These are phyloP conservation scores for Leccinum solheimii DNA, from an alignment of 1,284 basidiomycete species.

Conservation along the genomic window DNA sequence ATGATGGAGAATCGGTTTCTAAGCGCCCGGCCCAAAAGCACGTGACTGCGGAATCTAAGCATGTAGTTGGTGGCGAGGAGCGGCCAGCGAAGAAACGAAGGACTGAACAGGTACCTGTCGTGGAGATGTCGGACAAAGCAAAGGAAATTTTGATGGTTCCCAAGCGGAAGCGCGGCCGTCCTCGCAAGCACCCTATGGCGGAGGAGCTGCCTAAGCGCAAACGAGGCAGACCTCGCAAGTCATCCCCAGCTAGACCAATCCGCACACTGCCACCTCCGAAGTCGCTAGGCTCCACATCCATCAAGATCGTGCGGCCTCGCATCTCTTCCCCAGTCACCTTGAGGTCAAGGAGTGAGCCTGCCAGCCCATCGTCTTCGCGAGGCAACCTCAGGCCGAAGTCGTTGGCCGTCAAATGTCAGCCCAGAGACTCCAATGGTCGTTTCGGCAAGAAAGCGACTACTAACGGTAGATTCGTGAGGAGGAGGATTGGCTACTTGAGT, in stretches of 20 bases:
- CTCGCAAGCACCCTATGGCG: constrained; percentile 36
- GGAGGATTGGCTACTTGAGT: constrained; percentile 32
- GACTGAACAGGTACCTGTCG: constrained; percentile 35
- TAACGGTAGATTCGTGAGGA: constrained; percentile 51
- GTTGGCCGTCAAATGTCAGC: constrained; percentile 49
- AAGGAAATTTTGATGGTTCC: constrained; percentile 34
- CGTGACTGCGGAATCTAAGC: constrained; percentile 54
- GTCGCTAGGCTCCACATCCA: constrained; percentile 12
- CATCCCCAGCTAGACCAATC: constrained; percentile 21
- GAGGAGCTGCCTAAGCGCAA: constrained; percentile 39
- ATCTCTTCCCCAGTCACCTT: constrained; percentile 23
- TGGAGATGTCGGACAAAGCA: constrained; percentile 41
- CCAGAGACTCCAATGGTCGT: constrained; percentile 48
- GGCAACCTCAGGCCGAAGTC: constrained; percentile 42
- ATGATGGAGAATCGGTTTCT: constrained; percentile 47
- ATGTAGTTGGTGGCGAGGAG: constrained; percentile 45
- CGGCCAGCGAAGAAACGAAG: constrained; percentile 47
- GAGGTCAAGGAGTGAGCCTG: constrained; percentile 27
- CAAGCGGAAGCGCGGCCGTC: constrained; percentile 39
- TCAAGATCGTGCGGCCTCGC: constrained; percentile 16
- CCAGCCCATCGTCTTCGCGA: constrained; percentile 31
- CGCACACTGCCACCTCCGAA: constrained; percentile 15
- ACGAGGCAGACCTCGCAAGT: constrained; percentile 37
- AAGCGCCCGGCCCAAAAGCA: constrained; percentile 51
- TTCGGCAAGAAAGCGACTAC: constrained; percentile 52